Evolutionary conservation across 768 basidiomycete genomes (phyloP), one percentile per base, ranked within the genome.

Genomic region (Mycena pura): DNA sequence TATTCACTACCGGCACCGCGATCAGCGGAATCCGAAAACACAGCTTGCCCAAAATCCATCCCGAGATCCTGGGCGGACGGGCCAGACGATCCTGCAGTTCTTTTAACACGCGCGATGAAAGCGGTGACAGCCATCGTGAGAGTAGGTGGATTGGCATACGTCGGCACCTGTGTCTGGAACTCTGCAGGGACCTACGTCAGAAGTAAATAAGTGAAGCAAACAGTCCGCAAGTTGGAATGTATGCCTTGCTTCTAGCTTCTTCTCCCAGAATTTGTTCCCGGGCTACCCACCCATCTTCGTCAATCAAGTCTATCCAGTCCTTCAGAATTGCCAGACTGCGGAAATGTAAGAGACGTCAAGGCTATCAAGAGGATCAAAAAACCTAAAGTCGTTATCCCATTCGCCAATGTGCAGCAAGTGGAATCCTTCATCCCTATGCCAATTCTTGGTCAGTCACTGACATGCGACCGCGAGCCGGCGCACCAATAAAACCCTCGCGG

Each of bases 401-500:
- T 89, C 87, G 17, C 94, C 94, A 43, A 99, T 92, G 65, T 96
- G 89, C 31, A 95, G 76, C 28, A 98, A 76, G 75, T 99, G 96
- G 81, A 99, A 99, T 2, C 96, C 96, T 76, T 99, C 96, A 73
- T 99, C 96, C 96, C 92, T 94, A 68, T 11, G 46, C 36, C 53
- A 19, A 11, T 53, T 49, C 28, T 8, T 45, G 41, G 47, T 72
- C 14, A 73, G 61, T 51, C 45, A 19, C 22, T 53, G 24, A 57
- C 50, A 34, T 27, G 36, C 29, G 21, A 13, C 32, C 32, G 57
- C 43, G 27, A 40, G 44, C 17, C 13, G n/a, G 46, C 72, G 50
- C 73, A 92, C 92, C 96, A 99, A 74, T 99, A 99, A 76, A 99
- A 99, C 17, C 96, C 96, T 72, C 96, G 82, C 0, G 96, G 96